Conservation (phyloP, 345 rosid species). For the Noccaea bulbosa region DNA sequence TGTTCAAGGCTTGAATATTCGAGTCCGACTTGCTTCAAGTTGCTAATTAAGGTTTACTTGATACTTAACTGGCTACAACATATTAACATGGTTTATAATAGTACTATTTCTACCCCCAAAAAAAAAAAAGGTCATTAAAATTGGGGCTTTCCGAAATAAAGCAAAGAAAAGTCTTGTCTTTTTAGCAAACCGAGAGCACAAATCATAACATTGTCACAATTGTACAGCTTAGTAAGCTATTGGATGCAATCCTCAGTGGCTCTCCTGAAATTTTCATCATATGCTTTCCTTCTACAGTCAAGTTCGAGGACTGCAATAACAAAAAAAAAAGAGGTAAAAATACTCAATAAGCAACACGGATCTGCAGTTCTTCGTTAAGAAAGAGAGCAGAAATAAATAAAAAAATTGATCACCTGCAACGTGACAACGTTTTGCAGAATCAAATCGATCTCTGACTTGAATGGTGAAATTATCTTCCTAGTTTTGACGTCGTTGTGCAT, state of each 20-base stretch:
- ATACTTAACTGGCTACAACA: too few species aligned
- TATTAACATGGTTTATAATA: too few species aligned
- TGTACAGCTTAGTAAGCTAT: slow-evolving; percentile 24
- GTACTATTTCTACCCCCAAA: too few species aligned
- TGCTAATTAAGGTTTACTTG: too few species aligned
- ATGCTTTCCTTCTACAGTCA: slow-evolving; percentile 66
- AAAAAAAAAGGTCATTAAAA: too few species aligned
- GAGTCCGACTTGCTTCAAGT: too few species aligned
- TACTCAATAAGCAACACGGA: background rate
- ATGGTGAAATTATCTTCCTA: slow-evolving; percentile 46
- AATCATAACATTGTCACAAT: too few species aligned
- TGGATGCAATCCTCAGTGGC: slow-evolving; percentile 47
- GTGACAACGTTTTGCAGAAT: slow-evolving; percentile 49
- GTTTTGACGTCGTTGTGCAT: slow-evolving; percentile 62
- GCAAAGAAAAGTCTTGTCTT: too few species aligned
- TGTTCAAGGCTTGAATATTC: too few species aligned
- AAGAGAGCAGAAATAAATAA: too few species aligned
- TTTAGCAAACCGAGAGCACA: too few species aligned
- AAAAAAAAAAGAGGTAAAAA: background rate
- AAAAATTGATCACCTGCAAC: slow-evolving; percentile 48
- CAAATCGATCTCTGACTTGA: slow-evolving; percentile 52
- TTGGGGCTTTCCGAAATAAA: too few species aligned
- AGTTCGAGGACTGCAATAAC: slow-evolving; percentile 49
- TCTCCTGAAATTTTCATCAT: slow-evolving; percentile 50
- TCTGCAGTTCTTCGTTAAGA: background rate